Evolutionary conservation across 1,284 basidiomycete species (phyloP).

Genomic region (Fomitopsis betulina): DNA sequence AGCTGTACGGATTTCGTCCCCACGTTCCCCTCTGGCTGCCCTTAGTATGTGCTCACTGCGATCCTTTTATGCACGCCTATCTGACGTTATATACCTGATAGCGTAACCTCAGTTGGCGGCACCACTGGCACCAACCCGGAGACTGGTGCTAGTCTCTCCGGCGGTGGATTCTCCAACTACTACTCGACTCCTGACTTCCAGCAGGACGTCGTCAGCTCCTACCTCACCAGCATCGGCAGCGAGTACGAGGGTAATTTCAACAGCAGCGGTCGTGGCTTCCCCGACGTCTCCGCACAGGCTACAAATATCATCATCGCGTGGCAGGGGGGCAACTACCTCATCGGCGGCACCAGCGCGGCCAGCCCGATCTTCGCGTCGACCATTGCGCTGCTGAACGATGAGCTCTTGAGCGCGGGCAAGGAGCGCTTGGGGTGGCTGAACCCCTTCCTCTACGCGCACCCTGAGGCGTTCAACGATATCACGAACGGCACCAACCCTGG

Average conservation of each 20-base stretch:
- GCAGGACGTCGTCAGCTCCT: conserved; percentile 29
- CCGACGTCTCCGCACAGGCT: conserved; percentile 26
- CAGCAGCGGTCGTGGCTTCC: conserved; percentile 26
- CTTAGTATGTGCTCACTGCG: conserved; percentile 36
- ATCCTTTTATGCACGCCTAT: conserved; percentile 1
- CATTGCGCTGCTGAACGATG: conserved; percentile 52
- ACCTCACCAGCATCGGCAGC: conserved; percentile 23
- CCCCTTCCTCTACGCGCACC: conserved; percentile 33
- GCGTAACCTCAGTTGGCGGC: conserved; percentile 48
- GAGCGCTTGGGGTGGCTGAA: conserved; percentile 45
- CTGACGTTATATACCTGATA: conserved; percentile 30
- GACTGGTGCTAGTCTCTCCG: conserved; percentile 39
- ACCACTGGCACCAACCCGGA: conserved; percentile 56
- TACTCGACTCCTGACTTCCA: conserved; percentile 43
- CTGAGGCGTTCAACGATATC: conserved; percentile 19
- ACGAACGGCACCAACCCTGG: conserved; percentile 16
- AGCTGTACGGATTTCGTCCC: conserved; percentile 55
- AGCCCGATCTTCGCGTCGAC: conserved; percentile 48
- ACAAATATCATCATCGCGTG: conserved; percentile 25
- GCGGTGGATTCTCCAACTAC: conserved; percentile 45
- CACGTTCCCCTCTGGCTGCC: conserved; percentile 61
- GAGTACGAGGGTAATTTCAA: conserved; percentile 27
- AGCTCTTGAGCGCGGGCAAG: conserved; percentile 37
- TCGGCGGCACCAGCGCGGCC: conserved; percentile 45
- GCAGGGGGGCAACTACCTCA: conserved; percentile 32